Evolutionary conservation across 202 grass and related monocot species (phyloP).

Genomic region (Digitaria exilis): DNA sequence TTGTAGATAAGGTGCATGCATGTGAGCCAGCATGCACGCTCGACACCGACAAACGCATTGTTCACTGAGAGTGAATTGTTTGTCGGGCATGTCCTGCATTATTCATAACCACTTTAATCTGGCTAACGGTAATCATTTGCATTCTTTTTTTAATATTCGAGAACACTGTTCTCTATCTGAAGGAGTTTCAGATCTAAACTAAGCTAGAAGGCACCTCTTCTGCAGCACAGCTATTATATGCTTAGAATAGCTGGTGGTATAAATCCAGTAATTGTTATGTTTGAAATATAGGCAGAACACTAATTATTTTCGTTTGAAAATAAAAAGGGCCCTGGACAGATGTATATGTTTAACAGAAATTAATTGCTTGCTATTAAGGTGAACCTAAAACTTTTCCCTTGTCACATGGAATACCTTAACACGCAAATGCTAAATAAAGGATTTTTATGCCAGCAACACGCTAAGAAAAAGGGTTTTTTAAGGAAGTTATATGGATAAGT

Average conservation of each 20-base stretch:
- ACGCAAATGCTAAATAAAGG: background rate
- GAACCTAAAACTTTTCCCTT: too few relatives aligned
- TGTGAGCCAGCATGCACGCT: conserved; percentile 23
- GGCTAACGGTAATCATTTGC: background rate
- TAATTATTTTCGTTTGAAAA: too few relatives aligned
- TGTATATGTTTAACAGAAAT: too few relatives aligned
- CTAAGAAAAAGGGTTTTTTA: background rate
- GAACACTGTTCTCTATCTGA: background rate
- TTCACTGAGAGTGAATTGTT: background rate
- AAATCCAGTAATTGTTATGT: background rate
- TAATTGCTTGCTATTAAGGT: too few relatives aligned
- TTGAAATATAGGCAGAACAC: too few relatives aligned
- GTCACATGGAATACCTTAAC: too few relatives aligned
- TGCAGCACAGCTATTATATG: background rate
- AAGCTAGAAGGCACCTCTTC: background rate
- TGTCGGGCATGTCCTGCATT: conserved; percentile 19
- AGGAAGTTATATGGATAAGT: background rate
- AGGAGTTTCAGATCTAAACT: background rate
- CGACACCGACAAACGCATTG: conserved; percentile 17
- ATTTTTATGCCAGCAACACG: background rate
- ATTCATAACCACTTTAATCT: background rate
- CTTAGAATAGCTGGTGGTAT: background rate
- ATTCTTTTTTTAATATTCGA: background rate
- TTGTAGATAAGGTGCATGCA: conserved; percentile 28
- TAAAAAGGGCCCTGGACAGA: too few relatives aligned